These are phyloP conservation scores for Penicillium sumatraense DNA, from an alignment of 2,329 filamentous ascomycete species.

Conservation along the genomic window DNA sequence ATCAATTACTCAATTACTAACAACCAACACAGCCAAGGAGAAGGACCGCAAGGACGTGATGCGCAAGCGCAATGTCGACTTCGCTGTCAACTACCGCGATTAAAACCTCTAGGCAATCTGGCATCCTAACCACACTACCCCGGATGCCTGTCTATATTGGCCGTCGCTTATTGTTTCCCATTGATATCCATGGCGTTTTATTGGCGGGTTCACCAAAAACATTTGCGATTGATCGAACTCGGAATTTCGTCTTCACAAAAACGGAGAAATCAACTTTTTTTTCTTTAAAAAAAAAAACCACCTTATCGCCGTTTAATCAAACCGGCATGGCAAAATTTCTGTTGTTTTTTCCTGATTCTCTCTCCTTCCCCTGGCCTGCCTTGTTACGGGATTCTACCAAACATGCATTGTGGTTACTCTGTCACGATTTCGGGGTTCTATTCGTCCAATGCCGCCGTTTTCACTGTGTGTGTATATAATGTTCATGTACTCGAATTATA, in stretches of 20 bases:
- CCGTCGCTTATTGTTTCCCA: conserved; percentile 31
- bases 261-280: not conserved
- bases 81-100: conserved; percentile 26
- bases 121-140: conserved; percentile 18
- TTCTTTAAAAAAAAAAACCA: conserved; percentile 5
- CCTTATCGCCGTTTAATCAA: conserved; percentile 7
- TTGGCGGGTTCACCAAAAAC: conserved; percentile 43
- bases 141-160: conserved; percentile 25
- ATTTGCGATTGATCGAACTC: conserved; percentile 26
- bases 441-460: conserved; percentile 7
- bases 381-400: conserved; percentile 3
- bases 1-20: conserved; percentile 15
- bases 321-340: conserved; percentile 10
- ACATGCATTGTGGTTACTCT: conserved; percentile 14
- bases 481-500: conserved; percentile 20
- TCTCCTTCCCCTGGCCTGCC: conserved; percentile 1
- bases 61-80: conserved; percentile 59
- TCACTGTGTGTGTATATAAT: conserved; percentile 23
- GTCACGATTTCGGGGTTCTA: conserved; percentile 15
- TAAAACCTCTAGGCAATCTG: conserved; percentile 26
- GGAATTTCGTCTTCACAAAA: conserved; percentile 8
- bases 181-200: conserved; percentile 50
- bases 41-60: conserved; percentile 69
- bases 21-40: conserved; percentile 62
- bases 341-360: not conserved